Base-by-base conservation (phyloP, 2,329 filamentous ascomycete genomes). In the Fusarium citri region DNA sequence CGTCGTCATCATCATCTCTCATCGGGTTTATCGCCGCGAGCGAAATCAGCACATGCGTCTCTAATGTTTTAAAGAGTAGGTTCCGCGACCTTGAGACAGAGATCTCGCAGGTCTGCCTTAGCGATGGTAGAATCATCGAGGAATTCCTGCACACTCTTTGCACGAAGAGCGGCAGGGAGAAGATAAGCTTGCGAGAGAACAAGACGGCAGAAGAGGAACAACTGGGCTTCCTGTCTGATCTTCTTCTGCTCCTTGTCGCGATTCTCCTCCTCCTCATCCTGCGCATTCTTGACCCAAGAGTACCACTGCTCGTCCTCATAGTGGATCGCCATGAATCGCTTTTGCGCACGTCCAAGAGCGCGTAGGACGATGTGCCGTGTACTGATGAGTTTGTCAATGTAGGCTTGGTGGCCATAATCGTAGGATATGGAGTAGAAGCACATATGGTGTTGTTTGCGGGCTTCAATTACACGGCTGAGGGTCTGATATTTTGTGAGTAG, bases 31-130 rank as follows among this genome's bases (percentile, higher is more conserved):
- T 76, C 70, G 6, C 68, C 68, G 1, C 74, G 72, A 1, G 76
- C 71, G 22, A 77, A 77, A 30, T 77, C 76, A 28, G 76, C 76
- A 30, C 76, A 77, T 7, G 75, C 75, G 22, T 78, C 76, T 59
- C 76, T 72, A 10, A 77, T 74, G 6, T 73, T 59, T 20, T 77
- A 74, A 0, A 77, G 69, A 22, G 59, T 72, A 7, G 76, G 76
- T 4, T 74, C 65, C 12, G 72, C 69, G 3, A 77, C 63, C 23
- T 75, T 77, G 15, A 77, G 48, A 41, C 73, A 77, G 15, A 77
- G 63, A 47, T 77, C 76, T 10, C 75, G 68, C 8, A 77, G 41
- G 34, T 76, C 73, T 7, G 72, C 63, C 20, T 78, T 73, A 3
- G 74, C 50, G 5, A 77, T 58, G 12, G 71, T 59, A 8, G 60